phyloP scores from a whole-genome alignment of 306 rosid species.

The Corylus avellana region DNA sequence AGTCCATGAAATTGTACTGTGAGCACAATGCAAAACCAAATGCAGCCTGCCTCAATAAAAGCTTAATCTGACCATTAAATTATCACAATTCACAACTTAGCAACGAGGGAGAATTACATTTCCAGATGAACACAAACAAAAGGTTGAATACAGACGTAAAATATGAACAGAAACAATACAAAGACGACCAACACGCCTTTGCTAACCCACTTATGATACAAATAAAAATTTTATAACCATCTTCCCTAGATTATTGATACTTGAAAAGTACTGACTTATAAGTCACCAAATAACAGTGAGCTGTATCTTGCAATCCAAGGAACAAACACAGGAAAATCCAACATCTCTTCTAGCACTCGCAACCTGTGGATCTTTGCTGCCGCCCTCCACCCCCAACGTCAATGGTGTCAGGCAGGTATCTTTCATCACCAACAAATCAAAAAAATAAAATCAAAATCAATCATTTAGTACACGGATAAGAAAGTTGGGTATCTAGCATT shows the following conservation, averaged over 20 bases:
- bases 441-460: not conserved
- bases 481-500: slow-evolving; percentile 3
- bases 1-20: no score
- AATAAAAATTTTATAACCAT: slow-evolving; percentile 32
- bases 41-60: no score
- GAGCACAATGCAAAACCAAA: no score
- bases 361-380: slow-evolving; percentile 90
- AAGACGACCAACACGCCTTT: slow-evolving; percentile 19
- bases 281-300: slow-evolving; percentile 22
- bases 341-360: slow-evolving; percentile 62
- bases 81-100: slow-evolving; percentile 2
- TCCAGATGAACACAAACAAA: slow-evolving; percentile 14
- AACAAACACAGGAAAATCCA: slow-evolving; percentile 22
- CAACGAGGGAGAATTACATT: slow-evolving; percentile 15
- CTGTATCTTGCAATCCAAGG: slow-evolving; percentile 31
- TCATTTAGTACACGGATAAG: slow-evolving; percentile 6
- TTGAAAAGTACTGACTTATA: slow-evolving; percentile 27
- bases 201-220: slow-evolving; percentile 41
- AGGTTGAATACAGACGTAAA: slow-evolving; percentile 19
- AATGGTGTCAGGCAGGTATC: slow-evolving; percentile 88
- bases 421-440: slow-evolving; percentile 31
- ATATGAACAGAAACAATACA: slow-evolving; percentile 25
- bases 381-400: slow-evolving; percentile 79
- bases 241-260: slow-evolving; percentile 22
- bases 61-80: no score